Evolutionary conservation across 495 filamentous ascomycete species (phyloP).

Genomic region (Aspergillus coremiiformis): DNA sequence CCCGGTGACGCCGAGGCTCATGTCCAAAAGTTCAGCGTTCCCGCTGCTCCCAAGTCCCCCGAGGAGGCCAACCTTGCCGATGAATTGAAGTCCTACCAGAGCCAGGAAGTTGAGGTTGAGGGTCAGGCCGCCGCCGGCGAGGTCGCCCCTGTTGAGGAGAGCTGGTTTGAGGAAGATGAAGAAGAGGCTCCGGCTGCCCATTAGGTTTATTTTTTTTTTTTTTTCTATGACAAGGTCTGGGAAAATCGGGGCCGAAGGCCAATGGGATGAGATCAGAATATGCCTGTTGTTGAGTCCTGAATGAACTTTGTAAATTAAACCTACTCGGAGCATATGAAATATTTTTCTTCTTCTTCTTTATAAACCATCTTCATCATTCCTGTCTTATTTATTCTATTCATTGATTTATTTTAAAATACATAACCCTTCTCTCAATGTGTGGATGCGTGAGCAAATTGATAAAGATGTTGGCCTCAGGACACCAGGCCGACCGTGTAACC

Average conservation of each 20-base stretch:
- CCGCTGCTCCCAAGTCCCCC: slow-evolving; percentile 73
- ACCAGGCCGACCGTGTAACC: background rate
- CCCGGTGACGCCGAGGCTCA: slow-evolving; percentile 79
- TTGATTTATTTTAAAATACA: too few relatives aligned
- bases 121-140: slow-evolving; percentile 59
- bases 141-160: slow-evolving; percentile 52
- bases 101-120: slow-evolving; percentile 88
- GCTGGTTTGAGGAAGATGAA: slow-evolving; percentile 65
- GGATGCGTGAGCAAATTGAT: background rate
- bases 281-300: slow-evolving; percentile 29
- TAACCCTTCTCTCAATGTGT: too few relatives aligned
- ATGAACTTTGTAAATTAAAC: slow-evolving; percentile 41
- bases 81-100: slow-evolving; percentile 89
- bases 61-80: slow-evolving; percentile 87
- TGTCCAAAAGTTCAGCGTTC: slow-evolving; percentile 77
- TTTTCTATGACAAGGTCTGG: slow-evolving; percentile 25
- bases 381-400: background rate
- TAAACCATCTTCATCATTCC: slow-evolving; percentile 4
- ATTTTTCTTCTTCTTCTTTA: slow-evolving; percentile 16
- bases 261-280: slow-evolving; percentile 18
- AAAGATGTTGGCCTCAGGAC: background rate
- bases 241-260: slow-evolving; percentile 24
- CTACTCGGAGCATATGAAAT: slow-evolving; percentile 35
- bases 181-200: slow-evolving; percentile 46
- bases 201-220: slow-evolving; percentile 31